Evolutionary conservation across 768 basidiomycete genomes (phyloP).

Genomic region (Collybia mongolica): DNA sequence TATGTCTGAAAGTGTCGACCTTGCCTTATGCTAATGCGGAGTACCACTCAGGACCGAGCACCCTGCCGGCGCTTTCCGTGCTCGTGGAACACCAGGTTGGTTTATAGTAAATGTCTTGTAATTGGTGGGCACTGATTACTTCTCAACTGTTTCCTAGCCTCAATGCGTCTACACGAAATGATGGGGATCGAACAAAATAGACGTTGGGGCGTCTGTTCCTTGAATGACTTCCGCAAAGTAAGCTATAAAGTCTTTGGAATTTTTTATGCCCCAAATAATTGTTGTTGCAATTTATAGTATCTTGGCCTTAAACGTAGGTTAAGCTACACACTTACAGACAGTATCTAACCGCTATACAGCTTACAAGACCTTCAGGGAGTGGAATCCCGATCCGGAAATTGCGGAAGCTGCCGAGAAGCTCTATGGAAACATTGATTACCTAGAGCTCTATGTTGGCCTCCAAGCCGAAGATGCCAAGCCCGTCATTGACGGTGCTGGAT

Average conservation of each 20-base stretch:
- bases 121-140: not conserved
- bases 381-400: constrained; percentile 75
- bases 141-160: constrained; percentile 24
- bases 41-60: constrained; percentile 56
- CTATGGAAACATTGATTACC: constrained; percentile 71
- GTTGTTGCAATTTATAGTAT: constrained; percentile 41
- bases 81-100: constrained; percentile 67
- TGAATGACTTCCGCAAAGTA: constrained; percentile 81
- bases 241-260: constrained; percentile 4
- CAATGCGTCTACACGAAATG: constrained; percentile 76
- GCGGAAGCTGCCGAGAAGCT: constrained; percentile 73
- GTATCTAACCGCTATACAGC: constrained; percentile 33
- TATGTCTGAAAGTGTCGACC: constrained; percentile 30
- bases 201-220: constrained; percentile 75
- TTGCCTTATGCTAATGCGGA: not conserved
- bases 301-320: constrained; percentile 68
- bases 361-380: constrained; percentile 71
- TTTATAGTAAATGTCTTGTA: not conserved
- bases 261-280: not conserved
- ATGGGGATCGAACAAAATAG: constrained; percentile 83
- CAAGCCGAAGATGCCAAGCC: constrained; percentile 80
- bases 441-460: constrained; percentile 81
- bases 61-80: constrained; percentile 72
- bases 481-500: constrained; percentile 73
- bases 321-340: not conserved